Conservation (phyloP, 768 basidiomycete species). For the Trametes cubensis region DNA sequence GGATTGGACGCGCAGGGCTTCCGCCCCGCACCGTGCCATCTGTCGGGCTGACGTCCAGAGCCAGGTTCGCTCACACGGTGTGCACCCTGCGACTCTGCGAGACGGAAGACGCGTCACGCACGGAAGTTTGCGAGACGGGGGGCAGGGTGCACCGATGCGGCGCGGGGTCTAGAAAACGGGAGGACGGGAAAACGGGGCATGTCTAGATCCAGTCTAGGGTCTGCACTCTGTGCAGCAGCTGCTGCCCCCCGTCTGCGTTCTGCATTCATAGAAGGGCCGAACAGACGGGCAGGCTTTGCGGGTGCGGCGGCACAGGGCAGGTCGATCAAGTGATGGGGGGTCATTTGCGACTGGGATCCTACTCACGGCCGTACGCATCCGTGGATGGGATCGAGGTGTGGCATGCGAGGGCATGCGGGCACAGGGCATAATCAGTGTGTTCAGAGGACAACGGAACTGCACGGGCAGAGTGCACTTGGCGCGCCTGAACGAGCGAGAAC, state of each 20-base stretch:
- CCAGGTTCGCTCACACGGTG: slow-evolving; percentile 10
- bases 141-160: background rate
- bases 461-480: background rate
- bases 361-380: background rate
- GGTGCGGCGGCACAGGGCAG: background rate
- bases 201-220: slow-evolving; percentile 2
- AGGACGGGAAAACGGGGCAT: background rate
- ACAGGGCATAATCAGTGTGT: slow-evolving; percentile 2
- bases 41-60: background rate
- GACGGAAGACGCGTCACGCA: too few species aligned
- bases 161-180: background rate
- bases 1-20: slow-evolving; percentile 7
- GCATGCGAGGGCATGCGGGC: slow-evolving; percentile 9
- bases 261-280: slow-evolving; percentile 14
- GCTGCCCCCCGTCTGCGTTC: slow-evolving; percentile 1
- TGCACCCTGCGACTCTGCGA: too few species aligned
- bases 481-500: background rate
- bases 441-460: background rate
- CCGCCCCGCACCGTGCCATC: background rate
- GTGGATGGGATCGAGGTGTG: background rate
- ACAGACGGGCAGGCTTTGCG: background rate
- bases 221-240: too few species aligned
- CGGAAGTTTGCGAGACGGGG: background rate
- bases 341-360: background rate
- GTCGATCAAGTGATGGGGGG: slow-evolving; percentile 11